Base-by-base conservation (phyloP, 2,329 filamentous ascomycete genomes). In the Claviceps fusiformis region DNA sequence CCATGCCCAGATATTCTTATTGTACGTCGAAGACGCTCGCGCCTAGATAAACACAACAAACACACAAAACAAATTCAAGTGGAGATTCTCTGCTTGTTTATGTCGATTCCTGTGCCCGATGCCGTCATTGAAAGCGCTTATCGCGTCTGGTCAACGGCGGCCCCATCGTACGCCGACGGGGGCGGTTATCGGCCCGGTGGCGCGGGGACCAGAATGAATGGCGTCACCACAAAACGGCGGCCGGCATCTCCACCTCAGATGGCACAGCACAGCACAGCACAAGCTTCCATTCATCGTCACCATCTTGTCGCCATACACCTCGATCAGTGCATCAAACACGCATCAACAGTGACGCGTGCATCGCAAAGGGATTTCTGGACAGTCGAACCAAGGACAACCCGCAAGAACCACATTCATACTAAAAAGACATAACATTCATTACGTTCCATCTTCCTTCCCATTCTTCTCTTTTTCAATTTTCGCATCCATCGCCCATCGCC, bases 181-280 rank as follows among this genome's bases (percentile, higher is more conserved):
- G 8, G 10, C 27, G 46, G 46, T 31, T 31, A 48, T 48, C 46
- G 46, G 24, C 39, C 39, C 50, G 37, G n/a, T 8, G 15, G 13
- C 31, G 31, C 37, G 31, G 31, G n/a, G n/a, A 50, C 29, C 8
- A n/a, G 29, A 50, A 50, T 39, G 45, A 49, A 50, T 55, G 53
- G 48, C 50, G 50, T 56, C 54, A 56, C 37, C 49, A 51, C n/a
- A 33, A 27, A 13, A 47, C 37, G 3, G 51, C 51, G 7, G 43
- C n/a, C n/a, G n/a, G n/a, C n/a, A n/a, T n/a, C n/a, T n/a, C 39
- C 33, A 52, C 37, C 43, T 11, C 2, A 43, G 31, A 24, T 27
- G n/a, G n/a, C n/a, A n/a, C n/a, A n/a, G n/a, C n/a, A n/a, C n/a
- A n/a, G 19, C 19, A 51, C 19, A 17, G 33, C 31, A 33, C 31